These are phyloP conservation scores for Flammula alnicola DNA, from an alignment of 1,284 basidiomycete species.

Conservation along the genomic window DNA sequence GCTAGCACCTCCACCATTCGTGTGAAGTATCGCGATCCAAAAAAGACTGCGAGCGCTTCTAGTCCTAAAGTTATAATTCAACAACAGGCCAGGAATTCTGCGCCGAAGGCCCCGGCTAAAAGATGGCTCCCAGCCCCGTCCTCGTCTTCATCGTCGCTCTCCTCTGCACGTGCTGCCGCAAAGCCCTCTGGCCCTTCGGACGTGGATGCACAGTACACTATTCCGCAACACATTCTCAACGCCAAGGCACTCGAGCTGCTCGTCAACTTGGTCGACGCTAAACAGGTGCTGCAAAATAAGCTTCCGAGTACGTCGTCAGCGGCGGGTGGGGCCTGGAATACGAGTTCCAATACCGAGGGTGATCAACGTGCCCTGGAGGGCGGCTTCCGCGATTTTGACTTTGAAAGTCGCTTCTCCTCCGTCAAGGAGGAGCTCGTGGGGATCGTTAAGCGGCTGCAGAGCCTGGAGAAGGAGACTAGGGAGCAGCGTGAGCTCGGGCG, in stretches of 20 bases:
- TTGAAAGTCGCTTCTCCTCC: slow-evolving; percentile 19
- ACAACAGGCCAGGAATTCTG: too few species aligned
- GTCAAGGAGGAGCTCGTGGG: slow-evolving; percentile 20
- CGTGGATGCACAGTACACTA: neutral
- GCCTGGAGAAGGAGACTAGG: slow-evolving; percentile 11
- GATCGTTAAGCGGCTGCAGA: slow-evolving; percentile 19
- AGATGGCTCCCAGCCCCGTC: too few species aligned
- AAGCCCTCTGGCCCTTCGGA: neutral
- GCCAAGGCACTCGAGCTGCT: slow-evolving; percentile 22
- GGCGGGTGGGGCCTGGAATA: too few species aligned
- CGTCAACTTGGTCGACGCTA: slow-evolving; percentile 20
- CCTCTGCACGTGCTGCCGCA: neutral
- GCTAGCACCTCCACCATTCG: too few species aligned
- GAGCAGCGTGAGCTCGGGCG: neutral
- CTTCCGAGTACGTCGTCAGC: neutral
- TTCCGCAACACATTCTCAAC: slow-evolving; percentile 6
- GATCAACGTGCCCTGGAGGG: neutral
- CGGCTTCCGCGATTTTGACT: slow-evolving; percentile 7
- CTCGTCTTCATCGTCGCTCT: too few species aligned
- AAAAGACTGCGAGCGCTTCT: slow-evolving; percentile 2
- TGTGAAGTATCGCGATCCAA: too few species aligned
- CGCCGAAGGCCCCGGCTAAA: too few species aligned
- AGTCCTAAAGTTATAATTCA: too few species aligned
- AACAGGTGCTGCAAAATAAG: slow-evolving; percentile 11
- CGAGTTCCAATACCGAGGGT: too few species aligned